Conservation (phyloP, 805 yeast species). For the Alloascoidea africana region DNA sequence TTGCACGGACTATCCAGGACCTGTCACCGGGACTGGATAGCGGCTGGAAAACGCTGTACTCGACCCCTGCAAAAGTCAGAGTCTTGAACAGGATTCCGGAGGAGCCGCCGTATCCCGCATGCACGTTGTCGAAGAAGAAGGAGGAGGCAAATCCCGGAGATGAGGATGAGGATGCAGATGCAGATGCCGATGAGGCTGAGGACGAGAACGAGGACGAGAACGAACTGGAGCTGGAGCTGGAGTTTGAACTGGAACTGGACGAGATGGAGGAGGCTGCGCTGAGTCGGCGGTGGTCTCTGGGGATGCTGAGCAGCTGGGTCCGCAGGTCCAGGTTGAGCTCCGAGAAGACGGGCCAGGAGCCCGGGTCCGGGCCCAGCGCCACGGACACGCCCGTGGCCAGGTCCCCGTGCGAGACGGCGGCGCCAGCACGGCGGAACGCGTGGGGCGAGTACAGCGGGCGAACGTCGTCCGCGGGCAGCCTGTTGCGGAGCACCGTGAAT, state of each 20-base stretch:
- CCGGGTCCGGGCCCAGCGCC: too few species aligned
- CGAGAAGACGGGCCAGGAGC: background rate
- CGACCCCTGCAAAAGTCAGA: background rate
- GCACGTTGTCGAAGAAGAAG: too few species aligned
- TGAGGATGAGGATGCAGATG: too few species aligned
- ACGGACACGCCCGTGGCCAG: background rate
- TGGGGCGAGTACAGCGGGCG: too few species aligned
- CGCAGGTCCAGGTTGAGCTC: background rate
- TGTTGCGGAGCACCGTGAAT: too few species aligned
- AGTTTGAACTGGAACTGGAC: background rate
- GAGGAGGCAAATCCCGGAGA: too few species aligned
- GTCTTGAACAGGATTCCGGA: background rate
- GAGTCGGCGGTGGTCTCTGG: background rate
- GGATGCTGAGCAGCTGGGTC: background rate
- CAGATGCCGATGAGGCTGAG: too few species aligned
- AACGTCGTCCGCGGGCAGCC: too few species aligned
- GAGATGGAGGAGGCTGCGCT: background rate
- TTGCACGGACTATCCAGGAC: background rate
- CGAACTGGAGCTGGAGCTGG: too few species aligned
- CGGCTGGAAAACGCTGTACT: background rate
- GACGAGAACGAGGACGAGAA: too few species aligned
- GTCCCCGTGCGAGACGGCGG: background rate
- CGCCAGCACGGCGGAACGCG: background rate
- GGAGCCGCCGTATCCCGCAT: too few species aligned
- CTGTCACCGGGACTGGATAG: background rate